Base-by-base conservation (phyloP, 2,329 filamentous ascomycete species). In the Ascochyta pisi region DNA sequence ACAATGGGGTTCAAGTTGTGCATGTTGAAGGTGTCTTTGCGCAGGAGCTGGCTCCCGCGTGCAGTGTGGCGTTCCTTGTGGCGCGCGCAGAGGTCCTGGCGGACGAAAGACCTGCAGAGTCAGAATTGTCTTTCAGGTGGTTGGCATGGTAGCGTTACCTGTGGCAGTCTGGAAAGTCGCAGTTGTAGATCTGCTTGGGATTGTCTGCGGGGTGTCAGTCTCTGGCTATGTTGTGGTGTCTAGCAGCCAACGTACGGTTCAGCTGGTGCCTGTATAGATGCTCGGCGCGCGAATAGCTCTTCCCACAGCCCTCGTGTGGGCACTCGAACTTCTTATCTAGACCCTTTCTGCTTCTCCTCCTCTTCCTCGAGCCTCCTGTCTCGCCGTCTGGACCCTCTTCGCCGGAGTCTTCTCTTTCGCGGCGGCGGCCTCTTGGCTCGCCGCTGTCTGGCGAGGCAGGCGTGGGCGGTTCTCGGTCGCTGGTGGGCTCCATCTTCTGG, bases 231-330 rank as follows among this genome's bases (percentile, higher is more conserved):
- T 8, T 44, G 13, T 41, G 8, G 4, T 23, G 9, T 22, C 6
- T 6, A 23, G 26, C 24, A 24, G 23, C 35, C 8, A 44, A 81
- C 87, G 76, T 82, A 92, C 90, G 95, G 74, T 99, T 99, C 65
- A 98, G 79, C 78, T 98, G 93, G 77, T 98, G 94, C 41, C 95
- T 87, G 78, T 97, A 97, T 80, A 99, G 81, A 80, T 99, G 95
- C 78, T 98, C 95, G 8, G 95, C 94, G 73, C 95, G 86, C 24
- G 94, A 97, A 75, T 99, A 99, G 73, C 89, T 96, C 82, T 97
- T 99, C 37, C 92, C 93, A 69, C 95, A 99, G 35, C 89, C 91
- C 62, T 91, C 88, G 57, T 92, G 86, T 5, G 89, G 88, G 73
- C 95, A 99, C 69, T 77, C 67, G 54, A 77, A 81, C 83, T 83